Percentiles rank a stretch among this genome's conserved stretches.
phyloP scores from a whole-genome alignment of 192 early-diverging fungal species.

The Backusella sp. region DNA sequence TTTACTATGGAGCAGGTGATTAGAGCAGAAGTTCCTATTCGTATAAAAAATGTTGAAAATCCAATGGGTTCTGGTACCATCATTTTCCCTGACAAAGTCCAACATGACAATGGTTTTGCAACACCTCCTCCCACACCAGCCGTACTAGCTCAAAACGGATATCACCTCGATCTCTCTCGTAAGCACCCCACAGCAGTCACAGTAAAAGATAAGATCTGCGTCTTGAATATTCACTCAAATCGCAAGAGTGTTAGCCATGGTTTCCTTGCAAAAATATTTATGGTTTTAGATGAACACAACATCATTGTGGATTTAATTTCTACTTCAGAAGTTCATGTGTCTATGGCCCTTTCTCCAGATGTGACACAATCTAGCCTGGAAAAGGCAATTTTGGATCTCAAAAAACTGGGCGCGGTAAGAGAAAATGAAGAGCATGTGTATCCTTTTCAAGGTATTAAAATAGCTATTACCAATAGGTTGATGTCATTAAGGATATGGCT shows the following conservation, averaged over 20 bases:
- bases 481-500: slow-evolving; percentile 66
- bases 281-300: slow-evolving; percentile 72
- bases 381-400: slow-evolving; percentile 65
- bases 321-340: slow-evolving; percentile 83
- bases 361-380: slow-evolving; percentile 52
- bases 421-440: neutral
- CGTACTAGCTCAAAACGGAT: slow-evolving; percentile 57
- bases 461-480: slow-evolving; percentile 38
- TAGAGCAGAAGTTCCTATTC: slow-evolving; percentile 85
- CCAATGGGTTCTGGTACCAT: slow-evolving; percentile 82
- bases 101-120: slow-evolving; percentile 11
- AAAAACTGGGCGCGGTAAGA: slow-evolving; percentile 70
- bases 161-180: slow-evolving; percentile 52
- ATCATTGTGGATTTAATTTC: slow-evolving; percentile 86
- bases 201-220: slow-evolving; percentile 85
- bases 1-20: slow-evolving; percentile 98
- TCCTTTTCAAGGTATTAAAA: neutral
- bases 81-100: slow-evolving; percentile 68
- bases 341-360: slow-evolving; percentile 62
- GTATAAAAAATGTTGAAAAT: slow-evolving; percentile 93
- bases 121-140: slow-evolving; percentile 47
- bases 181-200: slow-evolving; percentile 87
- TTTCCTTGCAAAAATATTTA: slow-evolving; percentile 88
- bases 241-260: slow-evolving; percentile 87
- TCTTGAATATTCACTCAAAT: slow-evolving; percentile 93